Conservation (phyloP, 2,329 filamentous ascomycete species). For the Fusarium dimerum region DNA sequence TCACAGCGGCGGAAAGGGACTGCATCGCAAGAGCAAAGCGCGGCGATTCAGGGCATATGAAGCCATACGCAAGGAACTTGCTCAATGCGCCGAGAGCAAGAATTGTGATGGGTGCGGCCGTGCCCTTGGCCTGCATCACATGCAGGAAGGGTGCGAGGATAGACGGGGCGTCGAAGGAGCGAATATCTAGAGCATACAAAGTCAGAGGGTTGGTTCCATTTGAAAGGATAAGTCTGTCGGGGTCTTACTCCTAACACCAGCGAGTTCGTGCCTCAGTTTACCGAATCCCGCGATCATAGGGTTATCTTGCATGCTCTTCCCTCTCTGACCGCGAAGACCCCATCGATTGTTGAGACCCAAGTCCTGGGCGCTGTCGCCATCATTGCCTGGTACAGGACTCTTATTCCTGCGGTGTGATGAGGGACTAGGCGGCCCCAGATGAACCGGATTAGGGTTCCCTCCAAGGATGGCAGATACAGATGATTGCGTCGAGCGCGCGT, state of each 20-base stretch:
- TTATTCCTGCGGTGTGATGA: conserved; percentile 44
- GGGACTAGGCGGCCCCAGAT: conserved; percentile 51
- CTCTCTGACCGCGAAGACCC: conserved; percentile 92
- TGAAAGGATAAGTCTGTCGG: neutral
- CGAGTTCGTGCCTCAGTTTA: conserved; percentile 82
- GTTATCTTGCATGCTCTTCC: conserved; percentile 96
- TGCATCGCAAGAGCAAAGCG: conserved; percentile 92
- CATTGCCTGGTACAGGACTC: conserved; percentile 36
- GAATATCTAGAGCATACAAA: conserved; percentile 65
- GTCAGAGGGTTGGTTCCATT: conserved; percentile 12
- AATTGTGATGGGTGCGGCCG: conserved; percentile 93
- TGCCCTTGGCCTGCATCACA: conserved; percentile 94
- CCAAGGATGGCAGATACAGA: conserved; percentile 95
- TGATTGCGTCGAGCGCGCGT: conserved; percentile 92
- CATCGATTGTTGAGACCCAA: conserved; percentile 74
- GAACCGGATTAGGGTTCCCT: conserved; percentile 63
- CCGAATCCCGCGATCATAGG: conserved; percentile 95
- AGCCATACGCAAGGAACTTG: conserved; percentile 94
- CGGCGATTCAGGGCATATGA: conserved; percentile 83
- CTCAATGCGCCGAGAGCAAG: conserved; percentile 90
- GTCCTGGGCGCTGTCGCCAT: conserved; percentile 50
- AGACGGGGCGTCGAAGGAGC: conserved; percentile 82
- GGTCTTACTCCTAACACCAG: conserved; percentile 72
- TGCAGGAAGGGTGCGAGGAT: conserved; percentile 93
- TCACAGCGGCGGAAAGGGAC: conserved; percentile 89